Base-by-base conservation (phyloP, 257 asterid genomes). In the Plantago elongata region DNA sequence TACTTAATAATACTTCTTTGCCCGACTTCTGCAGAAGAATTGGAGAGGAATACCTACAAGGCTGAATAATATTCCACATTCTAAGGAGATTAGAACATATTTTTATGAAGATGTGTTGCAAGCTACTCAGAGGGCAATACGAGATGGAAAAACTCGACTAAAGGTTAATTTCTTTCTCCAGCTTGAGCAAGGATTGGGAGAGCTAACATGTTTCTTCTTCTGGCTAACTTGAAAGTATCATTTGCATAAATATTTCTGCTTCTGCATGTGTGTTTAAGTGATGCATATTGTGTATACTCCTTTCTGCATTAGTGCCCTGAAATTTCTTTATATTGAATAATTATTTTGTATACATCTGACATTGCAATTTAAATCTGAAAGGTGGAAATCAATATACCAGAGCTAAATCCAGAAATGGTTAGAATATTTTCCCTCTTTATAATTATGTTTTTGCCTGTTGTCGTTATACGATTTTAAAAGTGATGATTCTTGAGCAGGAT, bases 11-110 rank as follows among this genome's bases (percentile, higher is more conserved):
- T 66, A 51, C 22, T 40, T 69, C 34, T 66, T 74, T 62, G 65
- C 47, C 62, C 60, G 68, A 68, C 61, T 58, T 72, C 62, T 66
- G 74, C 89, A 91, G 96, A 78, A 72, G 49, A 71, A 57, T 43
- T 91, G 98, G 98, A 84, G 95, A 72, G 98, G 98, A 54, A 86
- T 91, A 76, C 98, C 97, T 7, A 91, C 98, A 13, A 84, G 88
- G 69, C 77, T 88, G 73, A 91, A 91, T 72, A 88, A 88, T 69
- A 91, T 91, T 80, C 98, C 98, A 68, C 98, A 88, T 77, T 88
- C 98, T 16, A 82, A 90, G 84, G 98, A 91, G 76, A 91, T 91
- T 77, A 81, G 98, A 80, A 75, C 80, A 66, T 88, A 91, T 71
- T 91, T 91, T 70, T 91, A 91, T 59, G 79, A 82, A 43, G 98